Evolutionary conservation across 1,284 basidiomycete species (phyloP).

Genomic region (Coriolopsis trogii): DNA sequence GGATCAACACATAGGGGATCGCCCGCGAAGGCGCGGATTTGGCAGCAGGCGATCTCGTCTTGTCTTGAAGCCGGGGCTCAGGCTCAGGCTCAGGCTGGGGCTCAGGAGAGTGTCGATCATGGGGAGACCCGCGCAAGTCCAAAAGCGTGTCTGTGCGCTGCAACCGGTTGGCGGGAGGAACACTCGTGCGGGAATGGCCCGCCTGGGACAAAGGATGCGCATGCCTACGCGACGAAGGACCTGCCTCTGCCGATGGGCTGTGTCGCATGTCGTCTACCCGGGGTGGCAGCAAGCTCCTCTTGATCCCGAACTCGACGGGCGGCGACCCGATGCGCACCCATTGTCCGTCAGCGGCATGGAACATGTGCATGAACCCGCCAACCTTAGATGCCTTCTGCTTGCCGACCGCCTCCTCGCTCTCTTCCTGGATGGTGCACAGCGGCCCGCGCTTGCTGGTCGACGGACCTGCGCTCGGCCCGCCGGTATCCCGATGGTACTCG

Average conservation of each 20-base stretch:
- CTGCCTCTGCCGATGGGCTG: not conserved
- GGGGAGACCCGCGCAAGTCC: too few species aligned
- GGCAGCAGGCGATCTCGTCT: too few species aligned
- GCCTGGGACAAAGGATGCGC: too few species aligned
- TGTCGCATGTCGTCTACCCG: slow-evolving; percentile 1
- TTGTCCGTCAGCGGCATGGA: not conserved
- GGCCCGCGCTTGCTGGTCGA: not conserved
- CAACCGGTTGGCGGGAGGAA: not conserved
- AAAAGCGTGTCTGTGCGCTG: slow-evolving; percentile 12
- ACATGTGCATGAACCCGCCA: slow-evolving; percentile 9
- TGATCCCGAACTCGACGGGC: slow-evolving; percentile 6
- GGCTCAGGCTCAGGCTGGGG: not conserved
- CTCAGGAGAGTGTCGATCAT: not conserved
- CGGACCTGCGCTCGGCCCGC: not conserved
- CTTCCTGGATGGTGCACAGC: slow-evolving; percentile 12
- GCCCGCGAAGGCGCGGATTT: too few species aligned
- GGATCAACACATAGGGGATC: too few species aligned
- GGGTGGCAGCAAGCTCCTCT: slow-evolving; percentile 3
- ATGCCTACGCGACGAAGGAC: too few species aligned
- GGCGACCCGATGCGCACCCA: slow-evolving; percentile 20
- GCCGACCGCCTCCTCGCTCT: not conserved
- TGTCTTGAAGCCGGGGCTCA: too few species aligned
- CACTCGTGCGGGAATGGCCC: too few species aligned
- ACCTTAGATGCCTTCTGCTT: too few species aligned
- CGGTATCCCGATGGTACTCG: slow-evolving; percentile 1